phyloP scores from a whole-genome alignment of 2,329 filamentous ascomycete genomes.

The Sporothrix inflata region DNA sequence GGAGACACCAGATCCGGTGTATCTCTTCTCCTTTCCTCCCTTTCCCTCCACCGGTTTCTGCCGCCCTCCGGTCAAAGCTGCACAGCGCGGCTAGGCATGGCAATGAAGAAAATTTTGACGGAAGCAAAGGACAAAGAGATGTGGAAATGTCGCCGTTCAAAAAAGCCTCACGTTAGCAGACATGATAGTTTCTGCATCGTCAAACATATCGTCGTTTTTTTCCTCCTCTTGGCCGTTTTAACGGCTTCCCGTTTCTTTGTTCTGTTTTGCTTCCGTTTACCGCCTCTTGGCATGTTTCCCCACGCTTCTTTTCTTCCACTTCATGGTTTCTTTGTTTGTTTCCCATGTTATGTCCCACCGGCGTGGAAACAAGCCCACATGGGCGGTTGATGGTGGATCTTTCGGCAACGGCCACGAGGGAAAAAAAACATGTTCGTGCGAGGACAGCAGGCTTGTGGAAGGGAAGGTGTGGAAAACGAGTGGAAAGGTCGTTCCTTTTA shows the following conservation, averaged over 20 bases:
- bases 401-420: neutral
- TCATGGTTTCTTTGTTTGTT: neutral
- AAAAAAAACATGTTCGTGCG: too few species aligned
- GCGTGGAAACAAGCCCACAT: neutral
- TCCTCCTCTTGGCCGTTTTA: neutral
- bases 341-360: neutral
- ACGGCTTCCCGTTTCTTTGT: neutral
- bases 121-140: neutral
- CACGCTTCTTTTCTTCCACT: neutral
- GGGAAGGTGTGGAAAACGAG: too few species aligned
- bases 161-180: neutral
- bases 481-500: neutral
- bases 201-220: neutral
- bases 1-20: too few species aligned
- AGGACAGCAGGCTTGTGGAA: too few species aligned
- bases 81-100: neutral
- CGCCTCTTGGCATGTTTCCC: neutral
- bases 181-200: neutral
- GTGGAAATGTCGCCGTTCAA: neutral
- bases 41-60: too few species aligned
- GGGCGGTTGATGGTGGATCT: neutral
- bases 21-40: too few species aligned
- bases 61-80: too few species aligned
- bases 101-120: neutral
- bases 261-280: neutral